Evolutionary conservation across 2,329 filamentous ascomycete species (phyloP).

Genomic region (Xylaria sp.): DNA sequence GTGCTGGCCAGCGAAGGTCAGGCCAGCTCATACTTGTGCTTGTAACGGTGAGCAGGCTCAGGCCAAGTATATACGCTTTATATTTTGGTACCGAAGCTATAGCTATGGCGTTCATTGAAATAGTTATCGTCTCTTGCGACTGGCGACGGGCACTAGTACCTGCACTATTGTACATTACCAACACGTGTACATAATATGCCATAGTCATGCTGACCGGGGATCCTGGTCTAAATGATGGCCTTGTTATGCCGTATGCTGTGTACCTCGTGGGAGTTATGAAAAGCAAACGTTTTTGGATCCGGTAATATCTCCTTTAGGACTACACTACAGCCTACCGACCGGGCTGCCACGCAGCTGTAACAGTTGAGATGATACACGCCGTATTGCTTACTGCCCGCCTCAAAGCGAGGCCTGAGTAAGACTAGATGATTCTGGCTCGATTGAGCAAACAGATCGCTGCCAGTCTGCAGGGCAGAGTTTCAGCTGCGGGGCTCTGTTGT

Average conservation of each 20-base stretch:
- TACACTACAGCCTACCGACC: not conserved
- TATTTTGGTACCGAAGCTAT: not conserved
- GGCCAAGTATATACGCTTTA: not conserved
- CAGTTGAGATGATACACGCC: slow-evolving; percentile 12
- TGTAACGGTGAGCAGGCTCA: not conserved
- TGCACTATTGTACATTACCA: no score
- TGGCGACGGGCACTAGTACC: not conserved
- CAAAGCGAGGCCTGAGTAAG: slow-evolving; percentile 14
- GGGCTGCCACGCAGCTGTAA: slow-evolving; percentile 6
- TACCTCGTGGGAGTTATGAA: not conserved
- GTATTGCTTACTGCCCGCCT: slow-evolving; percentile 28
- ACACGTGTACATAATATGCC: not conserved
- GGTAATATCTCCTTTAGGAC: not conserved
- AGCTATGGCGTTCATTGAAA: not conserved
- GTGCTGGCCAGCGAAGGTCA: not conserved
- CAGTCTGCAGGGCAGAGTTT: slow-evolving; percentile 22
- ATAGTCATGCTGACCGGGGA: slow-evolving; percentile 4
- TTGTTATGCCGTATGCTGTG: slow-evolving; percentile 12
- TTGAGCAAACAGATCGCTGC: slow-evolving; percentile 23
- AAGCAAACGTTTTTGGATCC: not conserved
- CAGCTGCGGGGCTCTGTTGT: slow-evolving; percentile 22
- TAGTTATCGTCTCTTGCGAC: not conserved
- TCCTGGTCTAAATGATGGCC: slow-evolving; percentile 1
- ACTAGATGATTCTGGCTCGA: slow-evolving; percentile 24
- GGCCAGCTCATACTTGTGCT: not conserved